Conservation (phyloP, 257 asterid genomes). For the Coffea eugenioides region DNA sequence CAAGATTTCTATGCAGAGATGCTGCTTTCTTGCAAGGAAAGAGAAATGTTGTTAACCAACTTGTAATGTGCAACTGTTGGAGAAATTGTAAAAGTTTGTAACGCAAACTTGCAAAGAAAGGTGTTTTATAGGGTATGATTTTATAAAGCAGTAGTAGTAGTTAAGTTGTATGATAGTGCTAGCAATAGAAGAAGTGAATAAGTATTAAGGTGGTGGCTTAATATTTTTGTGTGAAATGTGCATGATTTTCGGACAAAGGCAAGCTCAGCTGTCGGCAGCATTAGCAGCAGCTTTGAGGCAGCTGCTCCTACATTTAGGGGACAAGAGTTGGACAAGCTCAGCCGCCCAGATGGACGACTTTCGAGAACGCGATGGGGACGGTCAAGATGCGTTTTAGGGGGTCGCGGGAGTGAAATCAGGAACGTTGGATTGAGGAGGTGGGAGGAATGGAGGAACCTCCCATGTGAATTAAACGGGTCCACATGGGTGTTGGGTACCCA, state of each 20-base stretch:
- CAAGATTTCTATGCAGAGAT: not conserved
- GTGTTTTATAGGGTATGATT: conserved; percentile 23
- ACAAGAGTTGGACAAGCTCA: conserved; percentile 62
- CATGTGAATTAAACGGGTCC: conserved; percentile 42
- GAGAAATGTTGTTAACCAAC: not conserved
- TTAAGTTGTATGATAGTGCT: too few relatives aligned
- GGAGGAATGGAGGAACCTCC: conserved; percentile 1
- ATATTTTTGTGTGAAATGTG: conserved; percentile 17
- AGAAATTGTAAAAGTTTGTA: not conserved
- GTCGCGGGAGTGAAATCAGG: conserved; percentile 27
- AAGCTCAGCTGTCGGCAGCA: conserved; percentile 53
- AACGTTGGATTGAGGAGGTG: conserved; percentile 3
- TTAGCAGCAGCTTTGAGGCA: conserved; percentile 40
- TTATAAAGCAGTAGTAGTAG: not conserved
- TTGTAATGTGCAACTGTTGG: not conserved
- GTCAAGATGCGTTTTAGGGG: conserved; percentile 39
- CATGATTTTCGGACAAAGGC: conserved; percentile 45
- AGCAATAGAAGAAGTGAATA: too few relatives aligned
- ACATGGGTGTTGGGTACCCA: conserved; percentile 39
- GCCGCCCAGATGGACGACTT: conserved; percentile 58
- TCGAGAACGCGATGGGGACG: conserved; percentile 15
- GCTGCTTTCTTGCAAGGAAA: not conserved
- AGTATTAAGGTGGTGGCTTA: not conserved
- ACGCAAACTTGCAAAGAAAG: not conserved
- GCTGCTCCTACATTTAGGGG: conserved; percentile 43